A percentile compares a stretch with the other conserved stretches of the same genome.
These are phyloP conservation scores for Penicillium arizonense DNA, from an alignment of 495 filamentous ascomycete genomes.

Conservation along the genomic window DNA sequence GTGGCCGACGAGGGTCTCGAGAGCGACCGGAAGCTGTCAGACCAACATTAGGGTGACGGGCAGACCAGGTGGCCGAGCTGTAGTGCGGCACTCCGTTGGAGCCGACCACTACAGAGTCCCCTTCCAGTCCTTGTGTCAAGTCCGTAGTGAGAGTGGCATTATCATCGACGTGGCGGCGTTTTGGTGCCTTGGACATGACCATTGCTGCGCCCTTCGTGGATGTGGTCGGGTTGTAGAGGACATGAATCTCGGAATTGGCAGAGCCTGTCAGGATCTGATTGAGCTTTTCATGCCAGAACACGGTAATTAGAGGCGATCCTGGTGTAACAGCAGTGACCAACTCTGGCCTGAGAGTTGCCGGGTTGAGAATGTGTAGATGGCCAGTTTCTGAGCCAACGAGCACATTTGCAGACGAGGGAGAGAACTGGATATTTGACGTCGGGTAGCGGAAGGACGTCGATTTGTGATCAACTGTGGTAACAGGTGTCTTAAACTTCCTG, in stretches of 20 bases:
- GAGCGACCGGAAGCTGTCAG: constrained; percentile 77
- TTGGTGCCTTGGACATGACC: constrained; percentile 90
- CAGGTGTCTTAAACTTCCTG: constrained; percentile 87
- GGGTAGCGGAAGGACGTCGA: constrained; percentile 83
- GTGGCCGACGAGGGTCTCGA: constrained; percentile 75
- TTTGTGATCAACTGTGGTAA: constrained; percentile 72
- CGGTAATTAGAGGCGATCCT: constrained; percentile 74
- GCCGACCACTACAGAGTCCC: constrained; percentile 71
- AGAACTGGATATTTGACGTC: constrained; percentile 84
- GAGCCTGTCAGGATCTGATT: constrained; percentile 97
- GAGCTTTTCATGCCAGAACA: constrained; percentile 88
- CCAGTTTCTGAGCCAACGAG: constrained; percentile 87
- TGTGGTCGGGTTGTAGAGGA: constrained; percentile 83
- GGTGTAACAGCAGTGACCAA: constrained; percentile 84
- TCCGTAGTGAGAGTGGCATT: constrained; percentile 83
- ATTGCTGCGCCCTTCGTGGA: constrained; percentile 80
- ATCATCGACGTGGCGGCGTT: constrained; percentile 92
- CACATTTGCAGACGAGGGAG: constrained; percentile 74
- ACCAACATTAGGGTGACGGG: constrained; percentile 69
- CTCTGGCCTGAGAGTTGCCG: constrained; percentile 81
- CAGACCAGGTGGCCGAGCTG: constrained; percentile 51
- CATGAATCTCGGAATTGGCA: constrained; percentile 80
- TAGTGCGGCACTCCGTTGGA: constrained; percentile 46
- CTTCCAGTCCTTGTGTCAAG: constrained; percentile 71
- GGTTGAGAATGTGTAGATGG: constrained; percentile 88